phyloP scores from a whole-genome alignment of 176 grass and related monocot species.

The Carex myosuroides region DNA sequence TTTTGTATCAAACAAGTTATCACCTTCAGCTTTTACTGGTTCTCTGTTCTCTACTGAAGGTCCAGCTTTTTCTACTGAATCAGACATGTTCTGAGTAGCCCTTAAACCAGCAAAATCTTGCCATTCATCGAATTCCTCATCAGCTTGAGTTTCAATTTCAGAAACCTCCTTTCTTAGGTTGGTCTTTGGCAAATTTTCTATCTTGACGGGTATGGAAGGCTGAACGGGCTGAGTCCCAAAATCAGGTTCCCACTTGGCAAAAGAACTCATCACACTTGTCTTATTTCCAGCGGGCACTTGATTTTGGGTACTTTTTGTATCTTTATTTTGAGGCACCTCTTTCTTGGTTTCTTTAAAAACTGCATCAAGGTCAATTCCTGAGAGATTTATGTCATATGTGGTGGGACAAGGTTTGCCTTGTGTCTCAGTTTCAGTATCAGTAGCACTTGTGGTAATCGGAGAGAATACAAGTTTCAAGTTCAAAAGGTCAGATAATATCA shows the following conservation, averaged over 20 bases:
- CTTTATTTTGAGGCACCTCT: slow-evolving; percentile 16
- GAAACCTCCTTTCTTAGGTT: not conserved
- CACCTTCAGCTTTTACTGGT: not conserved
- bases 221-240: slow-evolving; percentile 49
- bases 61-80: not conserved
- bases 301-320: slow-evolving; percentile 14
- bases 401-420: slow-evolving; percentile 30
- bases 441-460: not conserved
- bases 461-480: slow-evolving; percentile 57
- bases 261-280: slow-evolving; percentile 36
- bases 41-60: slow-evolving; percentile 2
- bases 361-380: slow-evolving; percentile 51
- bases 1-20: not conserved
- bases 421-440: slow-evolving; percentile 22
- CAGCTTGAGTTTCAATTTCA: slow-evolving; percentile 35
- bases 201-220: slow-evolving; percentile 18
- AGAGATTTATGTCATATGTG: slow-evolving; percentile 30
- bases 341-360: slow-evolving; percentile 55
- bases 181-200: not conserved
- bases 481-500: slow-evolving; percentile 71
- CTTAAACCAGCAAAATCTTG: slow-evolving; percentile 25
- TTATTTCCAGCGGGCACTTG: not conserved
- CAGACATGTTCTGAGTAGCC: not conserved
- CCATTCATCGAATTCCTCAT: slow-evolving; percentile 32
- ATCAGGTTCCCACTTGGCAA: slow-evolving; percentile 71